Conservation (phyloP, 805 yeast genomes). For the Wickerhamiella spandovensis region DNA sequence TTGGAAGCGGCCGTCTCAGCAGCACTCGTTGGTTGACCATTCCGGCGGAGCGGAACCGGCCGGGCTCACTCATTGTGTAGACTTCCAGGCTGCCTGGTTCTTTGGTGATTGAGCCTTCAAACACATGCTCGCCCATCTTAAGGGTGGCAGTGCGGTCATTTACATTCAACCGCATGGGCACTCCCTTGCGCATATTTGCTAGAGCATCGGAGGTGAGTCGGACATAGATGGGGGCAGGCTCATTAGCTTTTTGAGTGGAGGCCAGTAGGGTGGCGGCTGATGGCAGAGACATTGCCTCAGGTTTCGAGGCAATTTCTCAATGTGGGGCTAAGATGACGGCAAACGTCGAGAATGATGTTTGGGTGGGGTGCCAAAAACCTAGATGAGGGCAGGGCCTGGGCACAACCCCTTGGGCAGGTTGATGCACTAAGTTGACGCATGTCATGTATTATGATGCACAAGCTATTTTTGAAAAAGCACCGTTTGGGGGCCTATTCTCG, state of each 20-base stretch:
- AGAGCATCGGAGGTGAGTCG: slow-evolving; percentile 12
- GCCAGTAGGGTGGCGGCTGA: neutral
- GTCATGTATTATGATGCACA: neutral
- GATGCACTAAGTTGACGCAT: neutral
- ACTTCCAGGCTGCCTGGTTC: slow-evolving; percentile 18
- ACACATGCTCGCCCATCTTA: slow-evolving; percentile 9
- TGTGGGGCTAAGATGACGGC: neutral
- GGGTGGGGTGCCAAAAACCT: neutral
- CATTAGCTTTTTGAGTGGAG: neutral
- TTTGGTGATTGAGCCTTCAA: slow-evolving; percentile 8
- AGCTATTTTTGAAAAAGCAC: neutral
- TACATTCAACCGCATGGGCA: slow-evolving; percentile 5
- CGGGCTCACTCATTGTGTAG: slow-evolving; percentile 1
- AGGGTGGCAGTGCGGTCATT: slow-evolving; percentile 10
- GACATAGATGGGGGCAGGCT: slow-evolving; percentile 17
- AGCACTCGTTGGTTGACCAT: slow-evolving; percentile 10
- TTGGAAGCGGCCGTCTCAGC: neutral
- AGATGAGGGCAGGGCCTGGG: neutral
- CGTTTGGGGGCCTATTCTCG: neutral
- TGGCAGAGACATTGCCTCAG: neutral
- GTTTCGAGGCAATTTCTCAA: neutral
- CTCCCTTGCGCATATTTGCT: neutral
- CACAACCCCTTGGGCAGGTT: neutral
- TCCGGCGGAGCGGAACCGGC: slow-evolving; percentile 10
- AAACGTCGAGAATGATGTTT: neutral